Conservation (phyloP, 2,329 filamentous ascomycete genomes). For the Cladophialophora bantiana region DNA sequence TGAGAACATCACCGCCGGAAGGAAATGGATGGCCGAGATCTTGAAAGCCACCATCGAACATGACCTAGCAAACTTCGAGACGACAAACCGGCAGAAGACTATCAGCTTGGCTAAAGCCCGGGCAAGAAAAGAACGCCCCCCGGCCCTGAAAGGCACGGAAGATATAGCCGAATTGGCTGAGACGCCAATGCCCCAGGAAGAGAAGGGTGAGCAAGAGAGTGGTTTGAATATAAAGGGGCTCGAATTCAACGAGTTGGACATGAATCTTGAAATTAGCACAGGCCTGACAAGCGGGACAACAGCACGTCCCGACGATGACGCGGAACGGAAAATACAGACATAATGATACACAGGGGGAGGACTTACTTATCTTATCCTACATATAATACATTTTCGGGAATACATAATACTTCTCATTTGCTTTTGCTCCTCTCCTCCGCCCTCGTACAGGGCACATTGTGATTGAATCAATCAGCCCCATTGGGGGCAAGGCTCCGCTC, state of each 20-base stretch:
- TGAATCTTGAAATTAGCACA: conserved; percentile 29
- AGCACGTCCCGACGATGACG: conserved; percentile 19
- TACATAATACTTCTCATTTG: conserved; percentile 9
- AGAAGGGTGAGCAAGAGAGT: conserved; percentile 27
- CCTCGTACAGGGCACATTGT: not conserved
- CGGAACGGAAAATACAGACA: conserved; percentile 16
- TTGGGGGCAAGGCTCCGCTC: not conserved
- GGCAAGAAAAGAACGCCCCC: conserved; percentile 86
- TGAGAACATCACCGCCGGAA: conserved; percentile 83
- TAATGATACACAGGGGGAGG: conserved; percentile 8
- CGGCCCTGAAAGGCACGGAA: conserved; percentile 75
- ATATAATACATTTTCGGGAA: conserved; percentile 18
- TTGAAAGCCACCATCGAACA: conserved; percentile 99
- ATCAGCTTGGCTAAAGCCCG: conserved; percentile 90
- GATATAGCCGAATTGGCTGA: conserved; percentile 38
- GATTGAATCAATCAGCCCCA: not conserved
- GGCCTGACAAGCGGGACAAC: conserved; percentile 4
- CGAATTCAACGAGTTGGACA: conserved; percentile 31
- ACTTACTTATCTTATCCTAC: conserved; percentile 13
- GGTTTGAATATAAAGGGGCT: conserved; percentile 38
- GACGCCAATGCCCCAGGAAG: conserved; percentile 23
- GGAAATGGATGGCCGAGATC: conserved; percentile 96
- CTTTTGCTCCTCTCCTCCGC: not conserved
- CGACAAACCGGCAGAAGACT: conserved; percentile 95
- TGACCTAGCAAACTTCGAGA: conserved; percentile 74